Percentiles rank a stretch among this genome's conserved stretches.
These are phyloP conservation scores for Breynia disticha DNA, from an alignment of 441 rosid genomes.

Conservation along the genomic window DNA sequence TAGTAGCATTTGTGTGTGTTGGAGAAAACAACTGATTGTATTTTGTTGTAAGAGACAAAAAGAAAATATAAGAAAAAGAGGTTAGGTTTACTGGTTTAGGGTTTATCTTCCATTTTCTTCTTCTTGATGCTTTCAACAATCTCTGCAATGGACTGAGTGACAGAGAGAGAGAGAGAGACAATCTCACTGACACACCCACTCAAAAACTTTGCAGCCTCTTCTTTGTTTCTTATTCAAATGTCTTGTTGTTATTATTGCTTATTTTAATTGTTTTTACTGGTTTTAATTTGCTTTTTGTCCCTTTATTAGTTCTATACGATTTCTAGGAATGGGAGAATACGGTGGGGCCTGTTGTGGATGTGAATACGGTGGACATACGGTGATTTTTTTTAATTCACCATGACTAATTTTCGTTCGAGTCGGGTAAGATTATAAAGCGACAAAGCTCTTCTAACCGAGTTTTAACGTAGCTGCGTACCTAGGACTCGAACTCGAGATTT, in stretches of 20 bases:
- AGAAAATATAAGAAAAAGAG: background rate
- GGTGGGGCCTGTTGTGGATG: too few species aligned
- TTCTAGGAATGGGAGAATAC: too few species aligned
- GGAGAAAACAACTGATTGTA: conserved; percentile 11
- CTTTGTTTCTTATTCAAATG: conserved; percentile 14
- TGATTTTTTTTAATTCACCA: too few species aligned
- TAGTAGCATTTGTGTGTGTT: conserved; percentile 12
- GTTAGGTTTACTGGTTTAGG: too few species aligned
- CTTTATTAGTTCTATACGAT: too few species aligned
- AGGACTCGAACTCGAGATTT: too few species aligned
- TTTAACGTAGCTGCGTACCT: too few species aligned
- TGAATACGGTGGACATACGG: too few species aligned
- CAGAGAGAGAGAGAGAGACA: background rate
- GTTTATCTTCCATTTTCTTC: background rate
- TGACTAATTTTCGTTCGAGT: too few species aligned
- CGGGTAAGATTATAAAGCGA: too few species aligned
- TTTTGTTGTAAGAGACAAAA: conserved; percentile 1
- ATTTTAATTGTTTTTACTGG: background rate
- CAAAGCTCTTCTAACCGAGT: too few species aligned
- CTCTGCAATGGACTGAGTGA: too few species aligned
- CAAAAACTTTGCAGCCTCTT: conserved; percentile 1
- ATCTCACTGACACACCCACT: conserved; percentile 13
- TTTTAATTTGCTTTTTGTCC: background rate
- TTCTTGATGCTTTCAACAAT: conserved; percentile 6
- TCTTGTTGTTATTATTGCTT: background rate